Percentiles rank a stretch among this genome's conserved stretches.
Conservation (phyloP, 352 stramenopile species). For the Globisporangium orthogonon region DNA sequence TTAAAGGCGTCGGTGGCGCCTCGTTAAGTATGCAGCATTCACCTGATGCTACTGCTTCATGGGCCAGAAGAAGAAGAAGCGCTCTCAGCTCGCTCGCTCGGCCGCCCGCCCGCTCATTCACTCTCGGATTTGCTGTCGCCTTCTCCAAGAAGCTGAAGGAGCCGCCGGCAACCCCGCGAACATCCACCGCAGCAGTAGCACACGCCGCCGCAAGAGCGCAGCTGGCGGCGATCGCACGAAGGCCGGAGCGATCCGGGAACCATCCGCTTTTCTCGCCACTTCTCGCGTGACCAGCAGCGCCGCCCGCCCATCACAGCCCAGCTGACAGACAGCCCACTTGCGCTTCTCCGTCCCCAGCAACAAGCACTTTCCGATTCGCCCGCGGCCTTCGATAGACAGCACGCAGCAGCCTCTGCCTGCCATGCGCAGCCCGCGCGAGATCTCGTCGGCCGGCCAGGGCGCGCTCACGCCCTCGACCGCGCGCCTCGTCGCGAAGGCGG, state of each 20-base stretch:
- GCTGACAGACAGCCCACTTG: not conserved
- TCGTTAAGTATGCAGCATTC: too few relatives aligned
- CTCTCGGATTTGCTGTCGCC: too few relatives aligned
- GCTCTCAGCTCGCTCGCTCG: too few relatives aligned
- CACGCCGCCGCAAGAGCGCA: not conserved
- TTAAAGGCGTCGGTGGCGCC: too few relatives aligned
- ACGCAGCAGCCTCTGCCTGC: not conserved
- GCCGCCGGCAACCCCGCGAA: too few relatives aligned
- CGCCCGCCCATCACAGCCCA: not conserved
- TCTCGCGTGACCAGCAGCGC: not conserved
- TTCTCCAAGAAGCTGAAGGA: too few relatives aligned
- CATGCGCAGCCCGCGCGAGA: slow-evolving; percentile 45
- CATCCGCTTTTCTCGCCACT: slow-evolving; percentile 8
- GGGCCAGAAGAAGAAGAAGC: too few relatives aligned
- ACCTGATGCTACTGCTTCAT: too few relatives aligned
- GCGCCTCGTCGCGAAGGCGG: slow-evolving; percentile 42
- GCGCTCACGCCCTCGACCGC: slow-evolving; percentile 61
- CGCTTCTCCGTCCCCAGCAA: too few relatives aligned
- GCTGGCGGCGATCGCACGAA: slow-evolving; percentile 7
- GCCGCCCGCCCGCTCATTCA: too few relatives aligned
- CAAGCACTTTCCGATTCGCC: slow-evolving; percentile 2
- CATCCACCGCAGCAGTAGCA: too few relatives aligned
- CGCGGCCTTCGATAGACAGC: not conserved
- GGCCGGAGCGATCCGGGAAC: slow-evolving; percentile 9
- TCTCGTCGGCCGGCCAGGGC: slow-evolving; percentile 63